Base-by-base conservation (phyloP, 257 asterid species). In the Verbascum thapsus region DNA sequence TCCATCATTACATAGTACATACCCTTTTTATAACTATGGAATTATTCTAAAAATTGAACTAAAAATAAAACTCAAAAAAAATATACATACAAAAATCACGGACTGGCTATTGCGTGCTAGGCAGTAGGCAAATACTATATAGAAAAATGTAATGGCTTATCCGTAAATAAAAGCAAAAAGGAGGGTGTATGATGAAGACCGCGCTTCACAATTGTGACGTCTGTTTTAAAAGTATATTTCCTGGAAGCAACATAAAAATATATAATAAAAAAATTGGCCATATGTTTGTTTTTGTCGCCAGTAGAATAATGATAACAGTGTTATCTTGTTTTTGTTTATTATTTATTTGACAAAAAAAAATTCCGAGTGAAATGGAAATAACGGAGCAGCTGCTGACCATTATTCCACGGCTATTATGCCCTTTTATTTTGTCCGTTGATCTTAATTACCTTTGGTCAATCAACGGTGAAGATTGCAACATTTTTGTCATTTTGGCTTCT, bases 241-340 rank as follows among this genome's bases (percentile, higher is more conserved):
- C 65, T 0, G 26, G 79, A 74, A 74, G 79, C 69, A 74, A 63
- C 79, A 38, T 57, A 10, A 1, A 26, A 26, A 26, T n/a, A n/a
- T n/a, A n/a, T n/a, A 26, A 26, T 1, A 5, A 1, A 26, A 26
- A 44, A 68, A 61, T 63, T 74, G 60, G 10, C n/a, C 79, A 69
- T 58, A 61, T 48, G 34, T 15, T 34, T 11, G 22, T 42, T n/a
- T 8, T 40, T 13, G 6, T 15, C 10, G 32, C 13, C 17, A 41
- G 10, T 41, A 38, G 17, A 8, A 2, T 19, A n/a, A 26, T 39
- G 38, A 20, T 17, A 17, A n/a, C n/a, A n/a, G n/a, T n/a, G n/a
- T 17, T 30, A 49, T 57, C 38, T 58, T 38, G 2, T 17, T 9
- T n/a, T 61, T 32, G n/a, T 5, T 10, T 26, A n/a, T 1, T 30